These are phyloP conservation scores for Boletales sp. DNA, from an alignment of 768 basidiomycete genomes.

Conservation along the genomic window DNA sequence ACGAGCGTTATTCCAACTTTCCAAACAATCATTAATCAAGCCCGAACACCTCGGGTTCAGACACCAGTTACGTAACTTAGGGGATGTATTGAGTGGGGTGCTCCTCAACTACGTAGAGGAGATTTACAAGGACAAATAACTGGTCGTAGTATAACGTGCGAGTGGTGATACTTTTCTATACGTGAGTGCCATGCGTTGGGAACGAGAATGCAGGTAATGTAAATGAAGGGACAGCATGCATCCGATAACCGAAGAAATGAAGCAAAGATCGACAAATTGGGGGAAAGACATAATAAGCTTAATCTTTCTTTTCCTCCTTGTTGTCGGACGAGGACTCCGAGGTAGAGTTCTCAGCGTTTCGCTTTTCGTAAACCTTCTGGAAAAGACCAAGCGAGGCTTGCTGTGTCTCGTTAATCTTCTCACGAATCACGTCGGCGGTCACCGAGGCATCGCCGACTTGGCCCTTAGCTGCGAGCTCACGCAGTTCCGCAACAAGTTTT, in stretches of 20 bases:
- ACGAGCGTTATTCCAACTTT: too few species aligned
- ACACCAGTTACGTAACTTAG: too few species aligned
- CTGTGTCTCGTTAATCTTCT: constrained; percentile 92
- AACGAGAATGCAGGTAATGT: constrained; percentile 1
- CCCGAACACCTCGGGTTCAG: too few species aligned
- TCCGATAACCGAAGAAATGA: constrained; percentile 9
- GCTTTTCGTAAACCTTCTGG: constrained; percentile 98
- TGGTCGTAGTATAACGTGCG: constrained; percentile 18
- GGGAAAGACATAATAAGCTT: constrained; percentile 23
- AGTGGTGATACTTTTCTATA: constrained; percentile 28
- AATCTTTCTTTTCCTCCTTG: constrained; percentile 84
- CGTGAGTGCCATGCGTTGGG: constrained; percentile 1
- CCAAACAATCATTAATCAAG: too few species aligned
- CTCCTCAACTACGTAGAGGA: constrained; percentile 16
- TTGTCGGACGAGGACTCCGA: constrained; percentile 41
- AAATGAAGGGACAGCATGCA: constrained; percentile 24
- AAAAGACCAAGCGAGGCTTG: constrained; percentile 94
- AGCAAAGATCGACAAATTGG: constrained; percentile 5
- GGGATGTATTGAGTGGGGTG: constrained; percentile 23
- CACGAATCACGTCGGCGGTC: constrained; percentile 83
- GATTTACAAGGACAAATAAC: constrained; percentile 14
- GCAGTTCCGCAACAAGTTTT: constrained; percentile 81
- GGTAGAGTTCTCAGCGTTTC: constrained; percentile 64
- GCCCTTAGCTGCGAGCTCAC: constrained; percentile 86
- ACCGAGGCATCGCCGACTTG: constrained; percentile 80